Evolutionary conservation across 345 rosid genomes (phyloP).

Genomic region (Acer negundo): DNA sequence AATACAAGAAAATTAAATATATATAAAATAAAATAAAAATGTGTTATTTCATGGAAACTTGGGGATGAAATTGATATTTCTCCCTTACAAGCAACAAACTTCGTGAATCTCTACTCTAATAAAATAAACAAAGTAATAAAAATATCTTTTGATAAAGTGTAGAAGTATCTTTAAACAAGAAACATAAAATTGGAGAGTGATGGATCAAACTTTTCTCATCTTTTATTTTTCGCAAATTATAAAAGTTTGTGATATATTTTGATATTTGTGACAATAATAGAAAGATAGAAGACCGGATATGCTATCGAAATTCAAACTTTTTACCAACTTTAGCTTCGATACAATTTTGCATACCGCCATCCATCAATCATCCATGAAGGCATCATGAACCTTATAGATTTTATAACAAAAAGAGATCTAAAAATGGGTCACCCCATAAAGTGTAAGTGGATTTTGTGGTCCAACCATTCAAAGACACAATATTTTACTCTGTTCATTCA

Average conservation of each 20-base stretch:
- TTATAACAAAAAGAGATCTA: background rate
- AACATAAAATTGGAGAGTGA: background rate
- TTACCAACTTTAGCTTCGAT: background rate
- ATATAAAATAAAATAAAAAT: too few species aligned
- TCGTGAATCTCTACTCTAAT: background rate
- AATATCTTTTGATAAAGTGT: too few species aligned
- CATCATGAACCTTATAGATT: background rate
- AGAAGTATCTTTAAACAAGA: background rate
- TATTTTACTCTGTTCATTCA: background rate
- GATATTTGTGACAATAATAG: background rate
- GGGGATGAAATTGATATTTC: too few species aligned
- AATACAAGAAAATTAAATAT: too few species aligned
- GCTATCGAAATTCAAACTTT: background rate
- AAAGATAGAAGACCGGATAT: background rate
- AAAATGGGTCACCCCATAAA: background rate
- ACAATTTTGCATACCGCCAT: background rate
- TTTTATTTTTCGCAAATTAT: background rate
- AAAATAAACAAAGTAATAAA: background rate
- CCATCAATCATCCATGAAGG: background rate
- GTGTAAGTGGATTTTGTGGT: constrained; percentile 6
- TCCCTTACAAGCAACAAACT: background rate
- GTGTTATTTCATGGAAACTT: too few species aligned
- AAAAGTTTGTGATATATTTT: background rate
- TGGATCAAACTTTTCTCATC: background rate
- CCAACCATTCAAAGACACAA: constrained; percentile 12